Conservation (phyloP, 1,139 yeast genomes). For the Suhomyces ambrosiae region DNA sequence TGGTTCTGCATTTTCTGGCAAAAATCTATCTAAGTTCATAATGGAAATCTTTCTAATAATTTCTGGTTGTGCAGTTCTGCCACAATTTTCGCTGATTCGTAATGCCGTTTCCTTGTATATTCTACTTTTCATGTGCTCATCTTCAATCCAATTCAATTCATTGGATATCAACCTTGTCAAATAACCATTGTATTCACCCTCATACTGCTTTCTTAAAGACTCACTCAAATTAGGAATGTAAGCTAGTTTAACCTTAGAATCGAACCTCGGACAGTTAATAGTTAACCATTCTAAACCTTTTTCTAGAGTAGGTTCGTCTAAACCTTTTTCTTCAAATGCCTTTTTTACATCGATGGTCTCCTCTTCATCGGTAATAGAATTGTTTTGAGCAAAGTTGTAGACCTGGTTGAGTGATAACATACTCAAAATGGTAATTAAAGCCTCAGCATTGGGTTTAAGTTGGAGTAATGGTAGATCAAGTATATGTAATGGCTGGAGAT, state of each 20-base stretch:
- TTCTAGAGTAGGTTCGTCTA: slow-evolving; percentile 25
- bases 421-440: slow-evolving; percentile 47
- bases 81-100: slow-evolving; percentile 80
- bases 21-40: slow-evolving; percentile 27
- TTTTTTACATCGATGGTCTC: slow-evolving; percentile 19
- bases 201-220: slow-evolving; percentile 24
- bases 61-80: slow-evolving; percentile 82
- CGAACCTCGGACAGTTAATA: slow-evolving; percentile 35
- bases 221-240: slow-evolving; percentile 29
- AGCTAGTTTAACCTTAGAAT: slow-evolving; percentile 26
- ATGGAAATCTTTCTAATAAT: slow-evolving; percentile 53
- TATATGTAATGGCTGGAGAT: slow-evolving; percentile 48
- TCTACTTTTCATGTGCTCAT: slow-evolving; percentile 36
- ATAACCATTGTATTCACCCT: slow-evolving; percentile 51
- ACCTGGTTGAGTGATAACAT: slow-evolving; percentile 54
- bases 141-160: slow-evolving; percentile 52
- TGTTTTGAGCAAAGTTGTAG: slow-evolving; percentile 53
- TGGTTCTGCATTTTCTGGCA: slow-evolving; percentile 11
- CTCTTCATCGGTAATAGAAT: slow-evolving; percentile 11
- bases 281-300: slow-evolving; percentile 45
- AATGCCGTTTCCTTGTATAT: slow-evolving; percentile 60
- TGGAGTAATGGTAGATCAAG: slow-evolving; percentile 67
- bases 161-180: slow-evolving; percentile 65
- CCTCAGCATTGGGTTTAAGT: slow-evolving; percentile 51
- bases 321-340: slow-evolving; percentile 28